Conservation (phyloP, 441 rosid genomes). For the Syzygium syzygioides region DNA sequence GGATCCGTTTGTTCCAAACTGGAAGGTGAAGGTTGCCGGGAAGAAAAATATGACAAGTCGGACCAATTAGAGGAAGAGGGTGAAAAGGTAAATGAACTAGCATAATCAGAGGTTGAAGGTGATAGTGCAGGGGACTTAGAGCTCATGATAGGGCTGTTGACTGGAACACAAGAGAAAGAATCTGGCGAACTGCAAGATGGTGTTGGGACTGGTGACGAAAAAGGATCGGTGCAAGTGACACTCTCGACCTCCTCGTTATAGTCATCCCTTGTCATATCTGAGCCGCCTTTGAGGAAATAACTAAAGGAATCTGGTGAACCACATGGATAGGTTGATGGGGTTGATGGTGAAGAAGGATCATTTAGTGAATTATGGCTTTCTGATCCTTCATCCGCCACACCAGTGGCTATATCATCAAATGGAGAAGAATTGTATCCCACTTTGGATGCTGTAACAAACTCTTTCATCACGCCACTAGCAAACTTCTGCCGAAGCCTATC, state of each 20-base stretch:
- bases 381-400: slow-evolving; percentile 21
- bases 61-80: slow-evolving; percentile 76
- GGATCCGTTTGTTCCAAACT: slow-evolving; percentile 31
- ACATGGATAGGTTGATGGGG: slow-evolving; percentile 29
- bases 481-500: slow-evolving; percentile 39
- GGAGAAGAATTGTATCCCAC: slow-evolving; percentile 10
- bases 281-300: slow-evolving; percentile 20
- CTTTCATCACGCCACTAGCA: slow-evolving; percentile 47
- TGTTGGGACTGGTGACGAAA: slow-evolving; percentile 12
- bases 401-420: slow-evolving; percentile 15
- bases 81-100: slow-evolving; percentile 66
- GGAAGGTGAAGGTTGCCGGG: slow-evolving; percentile 71
- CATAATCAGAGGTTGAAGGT: slow-evolving; percentile 65
- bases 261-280: slow-evolving; percentile 18
- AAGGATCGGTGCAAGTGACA: slow-evolving; percentile 13
- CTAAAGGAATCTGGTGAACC: slow-evolving; percentile 41
- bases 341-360: slow-evolving; percentile 19
- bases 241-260: slow-evolving; percentile 19
- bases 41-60: slow-evolving; percentile 51
- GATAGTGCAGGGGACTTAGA: slow-evolving; percentile 61
- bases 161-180: slow-evolving; percentile 29
- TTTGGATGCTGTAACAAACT: slow-evolving; percentile 37
- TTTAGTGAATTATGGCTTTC: slow-evolving; percentile 10
- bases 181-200: slow-evolving; percentile 30
- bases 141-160: slow-evolving; percentile 31